These are phyloP conservation scores for Lactarius sp. DNA, from an alignment of 768 basidiomycete genomes.

Conservation along the genomic window DNA sequence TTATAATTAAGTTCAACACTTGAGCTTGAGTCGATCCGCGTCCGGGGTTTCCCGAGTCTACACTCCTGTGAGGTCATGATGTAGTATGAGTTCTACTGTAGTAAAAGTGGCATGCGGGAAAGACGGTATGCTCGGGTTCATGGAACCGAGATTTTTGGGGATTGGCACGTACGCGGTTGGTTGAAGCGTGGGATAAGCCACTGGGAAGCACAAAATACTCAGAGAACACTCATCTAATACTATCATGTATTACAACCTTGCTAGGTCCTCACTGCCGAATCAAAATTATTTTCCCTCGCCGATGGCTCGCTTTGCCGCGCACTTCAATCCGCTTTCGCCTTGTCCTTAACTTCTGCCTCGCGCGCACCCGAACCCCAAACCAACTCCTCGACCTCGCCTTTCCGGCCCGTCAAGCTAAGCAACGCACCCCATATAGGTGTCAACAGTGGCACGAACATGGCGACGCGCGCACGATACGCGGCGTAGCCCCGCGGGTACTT, in stretches of 20 bases:
- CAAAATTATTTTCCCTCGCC: background rate
- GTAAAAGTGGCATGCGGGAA: conserved; percentile 80
- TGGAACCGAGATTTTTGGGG: too few species aligned
- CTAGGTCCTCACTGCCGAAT: background rate
- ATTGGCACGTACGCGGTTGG: background rate
- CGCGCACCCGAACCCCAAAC: conserved; percentile 37
- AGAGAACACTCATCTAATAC: background rate
- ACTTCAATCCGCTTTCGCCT: conserved; percentile 24
- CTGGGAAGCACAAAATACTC: too few species aligned
- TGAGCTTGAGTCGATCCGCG: too few species aligned
- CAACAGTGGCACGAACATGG: conserved; percentile 61
- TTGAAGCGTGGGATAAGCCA: too few species aligned
- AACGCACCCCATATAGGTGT: conserved; percentile 44
- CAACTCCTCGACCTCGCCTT: conserved; percentile 36
- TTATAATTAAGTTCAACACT: too few species aligned
- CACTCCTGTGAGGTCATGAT: too few species aligned
- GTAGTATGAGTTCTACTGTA: too few species aligned
- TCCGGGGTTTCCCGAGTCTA: too few species aligned
- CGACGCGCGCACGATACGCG: conserved; percentile 72
- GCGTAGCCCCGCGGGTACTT: conserved; percentile 72
- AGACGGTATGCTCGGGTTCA: conserved; percentile 50
- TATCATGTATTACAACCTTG: too few species aligned
- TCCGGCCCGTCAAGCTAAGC: conserved; percentile 37
- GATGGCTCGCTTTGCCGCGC: too few species aligned
- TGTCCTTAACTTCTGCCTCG: conserved; percentile 27